phyloP scores from a whole-genome alignment of 495 filamentous ascomycete species.

The Pseudotulostoma volvatum region DNA sequence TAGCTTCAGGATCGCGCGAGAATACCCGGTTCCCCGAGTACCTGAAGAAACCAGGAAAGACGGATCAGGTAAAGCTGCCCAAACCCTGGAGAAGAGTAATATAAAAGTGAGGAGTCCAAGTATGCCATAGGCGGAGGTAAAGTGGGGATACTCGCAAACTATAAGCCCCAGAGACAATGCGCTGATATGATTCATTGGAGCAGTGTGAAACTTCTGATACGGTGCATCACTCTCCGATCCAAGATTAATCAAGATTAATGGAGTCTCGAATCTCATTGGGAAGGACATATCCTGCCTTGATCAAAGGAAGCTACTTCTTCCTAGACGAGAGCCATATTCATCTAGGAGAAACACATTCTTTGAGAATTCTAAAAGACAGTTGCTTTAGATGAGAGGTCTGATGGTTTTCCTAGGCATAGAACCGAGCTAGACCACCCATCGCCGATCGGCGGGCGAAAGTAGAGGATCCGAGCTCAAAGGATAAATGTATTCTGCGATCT shows the following conservation, averaged over 20 bases:
- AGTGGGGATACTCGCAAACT: too few relatives aligned
- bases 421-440: conserved; percentile 8
- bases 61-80: too few relatives aligned
- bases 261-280: conserved; percentile 1
- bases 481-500: conserved; percentile 6
- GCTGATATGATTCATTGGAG: too few relatives aligned
- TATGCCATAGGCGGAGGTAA: too few relatives aligned
- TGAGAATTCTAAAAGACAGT: conserved; percentile 8
- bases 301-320: background rate
- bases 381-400: conserved; percentile 5
- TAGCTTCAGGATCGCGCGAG: too few relatives aligned
- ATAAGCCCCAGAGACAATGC: too few relatives aligned
- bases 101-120: too few relatives aligned
- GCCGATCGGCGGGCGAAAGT: conserved; percentile 3
- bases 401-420: conserved; percentile 7
- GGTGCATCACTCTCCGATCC: too few relatives aligned
- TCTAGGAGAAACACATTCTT: conserved; percentile 1
- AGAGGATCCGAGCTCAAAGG: conserved; percentile 4
- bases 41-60: too few relatives aligned
- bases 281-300: conserved; percentile 8
- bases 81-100: too few relatives aligned
- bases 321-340: background rate
- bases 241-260: background rate
- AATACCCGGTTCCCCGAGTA: too few relatives aligned
- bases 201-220: too few relatives aligned